A percentile compares a stretch with the other conserved stretches of the same genome.
These are phyloP conservation scores for Melianthus villosus DNA, from an alignment of 441 rosid species.

Conservation along the genomic window DNA sequence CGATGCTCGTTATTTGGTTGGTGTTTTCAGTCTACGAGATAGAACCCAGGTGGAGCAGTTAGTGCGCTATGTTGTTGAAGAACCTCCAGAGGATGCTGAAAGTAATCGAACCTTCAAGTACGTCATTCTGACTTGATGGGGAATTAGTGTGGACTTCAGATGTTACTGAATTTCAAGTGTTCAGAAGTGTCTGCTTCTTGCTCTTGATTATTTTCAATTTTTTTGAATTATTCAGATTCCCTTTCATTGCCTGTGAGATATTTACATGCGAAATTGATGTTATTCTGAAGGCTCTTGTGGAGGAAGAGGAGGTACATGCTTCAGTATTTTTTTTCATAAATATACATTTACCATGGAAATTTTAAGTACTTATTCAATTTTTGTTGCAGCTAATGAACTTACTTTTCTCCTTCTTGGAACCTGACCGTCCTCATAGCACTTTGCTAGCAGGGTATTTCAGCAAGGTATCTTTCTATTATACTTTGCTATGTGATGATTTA, in stretches of 20 bases:
- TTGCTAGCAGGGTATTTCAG: conserved; percentile 93
- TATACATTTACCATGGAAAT: conserved; percentile 1
- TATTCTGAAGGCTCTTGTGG: conserved; percentile 71
- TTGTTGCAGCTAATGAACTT: conserved; percentile 68
- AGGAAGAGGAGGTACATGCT: conserved; percentile 75
- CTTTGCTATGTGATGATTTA: conserved; percentile 1
- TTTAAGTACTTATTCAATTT: no score
- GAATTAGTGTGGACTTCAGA: no score
- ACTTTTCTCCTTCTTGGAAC: conserved; percentile 87
- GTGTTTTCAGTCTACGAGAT: conserved; percentile 18
- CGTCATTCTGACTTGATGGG: conserved; percentile 10
- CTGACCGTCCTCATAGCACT: conserved; percentile 70
- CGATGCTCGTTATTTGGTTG: no score
- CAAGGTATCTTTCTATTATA: conserved; percentile 35
- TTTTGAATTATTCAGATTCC: conserved; percentile 64
- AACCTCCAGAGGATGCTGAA: conserved; percentile 70
- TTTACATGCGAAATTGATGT: conserved; percentile 95
- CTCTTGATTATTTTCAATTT: conserved; percentile 8
- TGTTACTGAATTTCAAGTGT: neutral
- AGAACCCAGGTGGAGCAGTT: conserved; percentile 64
- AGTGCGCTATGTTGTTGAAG: conserved; percentile 39
- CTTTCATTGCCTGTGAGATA: conserved; percentile 86
- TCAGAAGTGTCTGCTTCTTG: conserved; percentile 2
- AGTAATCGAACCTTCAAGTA: conserved; percentile 80
- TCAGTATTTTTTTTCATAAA: conserved; percentile 3